These are phyloP conservation scores for Saturnispora halmiae DNA, from an alignment of 805 yeast species.

Conservation along the genomic window DNA sequence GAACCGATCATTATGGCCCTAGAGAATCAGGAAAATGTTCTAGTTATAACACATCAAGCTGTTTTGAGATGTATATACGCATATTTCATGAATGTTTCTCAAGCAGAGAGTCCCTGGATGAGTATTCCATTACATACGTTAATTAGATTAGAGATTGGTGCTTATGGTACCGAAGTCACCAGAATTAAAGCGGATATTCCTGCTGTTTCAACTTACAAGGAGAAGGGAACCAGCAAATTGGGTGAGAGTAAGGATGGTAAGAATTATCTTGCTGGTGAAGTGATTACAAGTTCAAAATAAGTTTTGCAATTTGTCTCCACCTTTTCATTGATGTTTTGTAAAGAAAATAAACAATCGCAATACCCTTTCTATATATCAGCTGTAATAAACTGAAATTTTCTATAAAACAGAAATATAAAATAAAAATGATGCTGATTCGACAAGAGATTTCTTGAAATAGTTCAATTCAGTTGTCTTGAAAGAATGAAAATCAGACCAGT, in stretches of 20 bases:
- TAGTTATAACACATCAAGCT: slow-evolving; percentile 96
- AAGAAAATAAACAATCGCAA: no score
- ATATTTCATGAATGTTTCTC: slow-evolving; percentile 97
- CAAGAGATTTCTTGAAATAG: no score
- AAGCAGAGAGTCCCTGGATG: slow-evolving; percentile 98
- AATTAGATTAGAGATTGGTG: slow-evolving; percentile 91
- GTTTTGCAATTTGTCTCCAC: no score
- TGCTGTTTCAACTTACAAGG: slow-evolving; percentile 94
- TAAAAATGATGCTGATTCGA: no score
- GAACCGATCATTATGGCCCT: slow-evolving; percentile 98
- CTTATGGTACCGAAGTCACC: slow-evolving; percentile 80
- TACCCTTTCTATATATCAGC: no score
- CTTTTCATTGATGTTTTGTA: neutral
- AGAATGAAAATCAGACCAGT: no score
- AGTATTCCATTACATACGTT: slow-evolving; percentile 93
- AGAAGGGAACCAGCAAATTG: slow-evolving; percentile 73
- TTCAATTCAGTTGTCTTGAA: no score
- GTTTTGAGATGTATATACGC: slow-evolving; percentile 94
- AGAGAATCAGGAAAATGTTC: slow-evolving; percentile 91
- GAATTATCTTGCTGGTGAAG: slow-evolving; percentile 39
- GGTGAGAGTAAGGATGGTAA: slow-evolving; percentile 39
- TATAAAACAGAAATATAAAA: no score
- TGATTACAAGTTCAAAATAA: slow-evolving; percentile 31
- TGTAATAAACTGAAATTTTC: no score
- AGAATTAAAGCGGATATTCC: slow-evolving; percentile 94